Conservation (phyloP, 2,329 filamentous ascomycete genomes). For the Cladorrhinum sp. region DNA sequence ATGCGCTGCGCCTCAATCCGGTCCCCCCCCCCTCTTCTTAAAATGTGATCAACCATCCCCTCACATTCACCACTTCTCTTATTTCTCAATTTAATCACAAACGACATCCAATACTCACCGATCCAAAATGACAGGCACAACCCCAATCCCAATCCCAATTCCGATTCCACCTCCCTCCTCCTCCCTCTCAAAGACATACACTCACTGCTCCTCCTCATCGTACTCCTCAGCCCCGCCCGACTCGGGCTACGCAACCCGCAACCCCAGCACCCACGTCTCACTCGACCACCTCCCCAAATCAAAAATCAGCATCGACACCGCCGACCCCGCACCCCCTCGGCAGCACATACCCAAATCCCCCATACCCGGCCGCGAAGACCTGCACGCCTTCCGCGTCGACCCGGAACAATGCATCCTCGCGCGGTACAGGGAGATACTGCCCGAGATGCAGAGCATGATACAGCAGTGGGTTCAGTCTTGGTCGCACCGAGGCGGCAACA, state of each 20-base stretch:
- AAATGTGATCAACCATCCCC: too few species aligned
- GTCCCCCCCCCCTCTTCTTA: not conserved
- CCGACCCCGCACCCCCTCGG: too few species aligned
- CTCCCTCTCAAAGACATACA: too few species aligned
- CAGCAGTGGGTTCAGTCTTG: not conserved
- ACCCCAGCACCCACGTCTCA: not conserved
- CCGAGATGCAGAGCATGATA: not conserved
- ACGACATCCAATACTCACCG: too few species aligned
- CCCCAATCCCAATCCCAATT: not conserved
- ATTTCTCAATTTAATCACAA: too few species aligned
- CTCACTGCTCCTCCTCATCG: not conserved
- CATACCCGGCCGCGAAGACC: not conserved
- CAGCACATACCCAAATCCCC: not conserved
- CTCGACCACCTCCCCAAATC: not conserved
- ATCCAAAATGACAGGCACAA: too few species aligned
- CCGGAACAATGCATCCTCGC: not conserved
- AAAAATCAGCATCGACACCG: not conserved
- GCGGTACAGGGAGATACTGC: not conserved
- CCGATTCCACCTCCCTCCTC: not conserved
- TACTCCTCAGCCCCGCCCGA: not conserved
- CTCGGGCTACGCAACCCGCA: conserved; percentile 1
- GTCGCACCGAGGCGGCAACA: not conserved
- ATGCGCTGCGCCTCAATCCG: not conserved
- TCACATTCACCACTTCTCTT: not conserved
- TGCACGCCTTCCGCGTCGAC: not conserved